Percentiles rank a stretch among this genome's conserved stretches.
phyloP scores from a whole-genome alignment of 495 filamentous ascomycete species.

The Geoglossum glabrum region DNA sequence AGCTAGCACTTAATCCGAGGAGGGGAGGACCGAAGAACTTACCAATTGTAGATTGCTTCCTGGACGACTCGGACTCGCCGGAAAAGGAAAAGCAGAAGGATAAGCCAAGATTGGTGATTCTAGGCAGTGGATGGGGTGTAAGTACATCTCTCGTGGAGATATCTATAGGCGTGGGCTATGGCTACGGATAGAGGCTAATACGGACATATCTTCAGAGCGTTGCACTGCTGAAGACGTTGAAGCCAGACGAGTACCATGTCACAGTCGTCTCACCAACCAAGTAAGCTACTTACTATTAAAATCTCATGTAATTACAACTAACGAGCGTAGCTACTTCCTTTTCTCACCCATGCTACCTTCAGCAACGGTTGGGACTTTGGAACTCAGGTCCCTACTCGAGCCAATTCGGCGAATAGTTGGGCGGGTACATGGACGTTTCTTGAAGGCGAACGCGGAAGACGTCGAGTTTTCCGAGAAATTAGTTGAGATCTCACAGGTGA shows the following conservation, averaged over 20 bases:
- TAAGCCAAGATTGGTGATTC: constrained; percentile 44
- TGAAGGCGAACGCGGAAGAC: constrained; percentile 67
- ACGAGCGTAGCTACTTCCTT: constrained; percentile 47
- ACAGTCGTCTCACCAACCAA: constrained; percentile 87
- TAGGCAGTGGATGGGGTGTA: constrained; percentile 82
- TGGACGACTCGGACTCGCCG: constrained; percentile 49
- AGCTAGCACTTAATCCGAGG: constrained; percentile 59
- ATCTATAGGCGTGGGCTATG: neutral
- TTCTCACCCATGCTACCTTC: constrained; percentile 97
- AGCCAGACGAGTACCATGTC: constrained; percentile 80
- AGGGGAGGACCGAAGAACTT: constrained; percentile 90
- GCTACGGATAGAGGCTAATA: neutral
- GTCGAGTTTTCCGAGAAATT: constrained; percentile 82
- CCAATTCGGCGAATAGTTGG: constrained; percentile 71
- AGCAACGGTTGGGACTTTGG: constrained; percentile 88
- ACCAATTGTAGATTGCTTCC: constrained; percentile 65
- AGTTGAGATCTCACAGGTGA: constrained; percentile 61
- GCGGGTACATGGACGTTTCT: constrained; percentile 65
- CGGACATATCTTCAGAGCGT: constrained; percentile 30
- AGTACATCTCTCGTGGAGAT: neutral
- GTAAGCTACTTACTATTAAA: neutral
- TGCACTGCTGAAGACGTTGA: constrained; percentile 72
- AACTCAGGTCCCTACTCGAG: constrained; percentile 76
- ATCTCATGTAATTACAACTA: neutral
- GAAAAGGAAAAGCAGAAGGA: constrained; percentile 10